These are phyloP conservation scores for Brassica nigra DNA, from an alignment of 345 rosid species.

Conservation along the genomic window DNA sequence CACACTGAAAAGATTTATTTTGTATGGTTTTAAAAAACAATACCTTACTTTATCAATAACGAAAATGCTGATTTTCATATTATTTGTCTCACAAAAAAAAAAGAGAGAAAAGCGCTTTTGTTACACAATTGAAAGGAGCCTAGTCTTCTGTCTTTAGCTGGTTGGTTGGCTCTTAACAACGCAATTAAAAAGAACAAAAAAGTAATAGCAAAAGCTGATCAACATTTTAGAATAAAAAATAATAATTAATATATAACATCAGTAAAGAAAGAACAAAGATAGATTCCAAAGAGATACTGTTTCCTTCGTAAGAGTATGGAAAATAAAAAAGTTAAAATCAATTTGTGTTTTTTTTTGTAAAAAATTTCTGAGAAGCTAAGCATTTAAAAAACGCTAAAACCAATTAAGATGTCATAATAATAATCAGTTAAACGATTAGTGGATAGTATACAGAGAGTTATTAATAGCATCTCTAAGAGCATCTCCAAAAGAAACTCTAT, in stretches of 20 bases:
- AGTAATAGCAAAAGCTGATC: slow-evolving; percentile 20
- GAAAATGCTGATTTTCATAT: slow-evolving; percentile 24
- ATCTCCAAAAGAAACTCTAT: too few relatives aligned
- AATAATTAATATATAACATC: slow-evolving; percentile 5
- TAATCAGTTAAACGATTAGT: not conserved
- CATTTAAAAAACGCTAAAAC: not conserved
- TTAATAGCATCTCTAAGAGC: not conserved
- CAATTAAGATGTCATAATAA: not conserved
- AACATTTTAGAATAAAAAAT: slow-evolving; percentile 17
- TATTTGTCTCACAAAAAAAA: slow-evolving; percentile 4
- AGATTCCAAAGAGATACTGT: slow-evolving; percentile 38
- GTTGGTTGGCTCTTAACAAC: slow-evolving; percentile 36
- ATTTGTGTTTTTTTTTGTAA: not conserved
- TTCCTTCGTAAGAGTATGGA: slow-evolving; percentile 24
- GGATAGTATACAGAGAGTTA: not conserved
- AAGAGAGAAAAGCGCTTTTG: slow-evolving; percentile 34
- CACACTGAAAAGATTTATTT: not conserved
- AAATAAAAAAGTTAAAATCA: not conserved
- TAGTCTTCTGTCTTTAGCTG: slow-evolving; percentile 31
- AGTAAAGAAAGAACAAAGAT: slow-evolving; percentile 29
- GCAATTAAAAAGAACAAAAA: slow-evolving; percentile 20
- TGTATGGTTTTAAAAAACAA: not conserved
- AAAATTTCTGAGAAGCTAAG: not conserved
- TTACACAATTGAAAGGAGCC: slow-evolving; percentile 36
- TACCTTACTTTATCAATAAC: not conserved